A percentile compares a stretch with the other conserved stretches of the same genome.
Conservation (phyloP, 768 basidiomycete species). For the Trametes coccinea region DNA sequence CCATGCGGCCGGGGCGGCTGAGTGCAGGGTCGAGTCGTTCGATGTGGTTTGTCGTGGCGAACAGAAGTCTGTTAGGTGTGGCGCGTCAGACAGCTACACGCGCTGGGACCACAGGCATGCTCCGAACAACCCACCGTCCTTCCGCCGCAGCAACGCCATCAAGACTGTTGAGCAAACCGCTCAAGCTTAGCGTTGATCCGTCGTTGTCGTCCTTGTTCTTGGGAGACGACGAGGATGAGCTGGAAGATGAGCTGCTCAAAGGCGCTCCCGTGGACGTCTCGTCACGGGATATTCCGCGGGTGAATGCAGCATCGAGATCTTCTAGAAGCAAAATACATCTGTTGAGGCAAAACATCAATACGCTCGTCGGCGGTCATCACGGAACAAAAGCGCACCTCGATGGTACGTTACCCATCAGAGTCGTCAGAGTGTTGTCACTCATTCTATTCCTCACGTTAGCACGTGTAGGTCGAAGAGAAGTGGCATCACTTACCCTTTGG, state of each 20-base stretch:
- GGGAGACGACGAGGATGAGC: conserved; percentile 37
- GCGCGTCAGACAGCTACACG: conserved; percentile 3
- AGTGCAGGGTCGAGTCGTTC: conserved; percentile 90
- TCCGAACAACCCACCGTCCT: conserved; percentile 61
- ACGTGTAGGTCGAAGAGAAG: conserved; percentile 10
- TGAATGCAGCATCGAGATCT: conserved; percentile 92
- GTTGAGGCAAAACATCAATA: conserved; percentile 20
- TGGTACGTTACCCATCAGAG: conserved; percentile 87
- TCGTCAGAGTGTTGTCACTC: conserved; percentile 87
- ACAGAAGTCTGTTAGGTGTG: conserved; percentile 58
- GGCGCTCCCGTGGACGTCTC: conserved; percentile 75
- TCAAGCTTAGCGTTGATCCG: conserved; percentile 82
- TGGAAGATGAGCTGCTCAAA: conserved; percentile 44
- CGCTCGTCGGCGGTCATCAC: conserved; percentile 6
- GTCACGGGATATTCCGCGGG: conserved; percentile 83
- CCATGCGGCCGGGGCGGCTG: conserved; percentile 87
- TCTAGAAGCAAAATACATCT: conserved; percentile 93
- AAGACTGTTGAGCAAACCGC: conserved; percentile 82
- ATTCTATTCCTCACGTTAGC: conserved; percentile 51
- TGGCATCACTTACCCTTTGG: conserved; percentile 65
- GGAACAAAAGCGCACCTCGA: conserved; percentile 53
- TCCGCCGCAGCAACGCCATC: conserved; percentile 86
- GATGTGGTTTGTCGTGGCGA: conserved; percentile 93
- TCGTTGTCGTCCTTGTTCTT: conserved; percentile 52
- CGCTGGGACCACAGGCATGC: background rate